Percentiles rank a stretch among this genome's conserved stretches.
phyloP scores from a whole-genome alignment of 1,139 yeast genomes.

The Candida anutae region DNA sequence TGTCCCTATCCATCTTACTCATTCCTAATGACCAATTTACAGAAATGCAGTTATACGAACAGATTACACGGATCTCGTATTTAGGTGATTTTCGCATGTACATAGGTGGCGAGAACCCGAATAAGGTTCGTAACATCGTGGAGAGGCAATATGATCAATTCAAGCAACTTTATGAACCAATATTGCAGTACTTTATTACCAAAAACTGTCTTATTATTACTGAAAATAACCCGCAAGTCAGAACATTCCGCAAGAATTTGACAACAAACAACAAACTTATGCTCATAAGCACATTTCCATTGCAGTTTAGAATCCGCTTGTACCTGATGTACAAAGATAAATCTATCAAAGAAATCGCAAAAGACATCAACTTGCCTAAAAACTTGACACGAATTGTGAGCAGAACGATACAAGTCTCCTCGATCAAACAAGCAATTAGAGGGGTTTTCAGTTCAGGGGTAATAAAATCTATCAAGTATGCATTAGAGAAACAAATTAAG shows the following conservation, averaged over 20 bases:
- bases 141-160: conserved; percentile 64
- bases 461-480: conserved; percentile 62
- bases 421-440: conserved; percentile 68
- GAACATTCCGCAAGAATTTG: conserved; percentile 13
- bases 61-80: conserved; percentile 76
- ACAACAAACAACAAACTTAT: conserved; percentile 17
- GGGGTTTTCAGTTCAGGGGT: conserved; percentile 88
- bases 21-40: conserved; percentile 32
- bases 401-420: conserved; percentile 59
- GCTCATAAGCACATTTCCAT: conserved; percentile 40
- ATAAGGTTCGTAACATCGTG: conserved; percentile 81
- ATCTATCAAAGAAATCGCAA: conserved; percentile 27
- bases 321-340: conserved; percentile 32
- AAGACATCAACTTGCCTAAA: conserved; percentile 27
- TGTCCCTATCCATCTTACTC: conserved; percentile 63
- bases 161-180: conserved; percentile 63
- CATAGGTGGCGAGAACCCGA: conserved; percentile 87
- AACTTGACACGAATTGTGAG: conserved; percentile 41
- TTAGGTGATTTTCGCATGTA: conserved; percentile 86
- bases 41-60: conserved; percentile 62
- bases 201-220: conserved; percentile 13
- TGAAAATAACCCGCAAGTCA: conserved; percentile 9
- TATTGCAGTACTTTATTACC: conserved; percentile 23
- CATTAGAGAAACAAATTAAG: conserved; percentile 57
- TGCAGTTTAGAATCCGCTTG: conserved; percentile 40